A percentile compares a stretch with the other conserved stretches of the same genome.
Conservation (phyloP, 2,329 filamentous ascomycete genomes). For the Epichloe scottii region DNA sequence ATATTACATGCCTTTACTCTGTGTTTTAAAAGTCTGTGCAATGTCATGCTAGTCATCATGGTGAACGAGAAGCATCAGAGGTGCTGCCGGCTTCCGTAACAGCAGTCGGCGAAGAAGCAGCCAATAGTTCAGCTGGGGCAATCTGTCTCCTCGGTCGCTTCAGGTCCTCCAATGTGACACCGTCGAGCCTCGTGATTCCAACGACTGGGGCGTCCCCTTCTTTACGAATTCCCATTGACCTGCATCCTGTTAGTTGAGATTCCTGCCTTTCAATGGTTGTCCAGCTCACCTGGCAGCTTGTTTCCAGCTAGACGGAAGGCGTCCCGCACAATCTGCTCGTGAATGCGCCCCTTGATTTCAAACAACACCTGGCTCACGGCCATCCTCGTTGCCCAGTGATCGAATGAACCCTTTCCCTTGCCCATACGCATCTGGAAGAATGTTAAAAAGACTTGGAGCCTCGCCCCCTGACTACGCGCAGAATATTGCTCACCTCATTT, state of each 20-base stretch:
- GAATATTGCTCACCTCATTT: slow-evolving; percentile 54
- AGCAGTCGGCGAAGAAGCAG: slow-evolving; percentile 20
- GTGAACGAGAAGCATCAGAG: slow-evolving; percentile 19
- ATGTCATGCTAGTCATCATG: slow-evolving; percentile 8
- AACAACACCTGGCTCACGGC: slow-evolving; percentile 86
- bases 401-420: slow-evolving; percentile 95
- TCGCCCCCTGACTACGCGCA: not conserved
- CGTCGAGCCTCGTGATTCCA: slow-evolving; percentile 82
- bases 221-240: slow-evolving; percentile 86
- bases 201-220: slow-evolving; percentile 86
- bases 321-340: slow-evolving; percentile 89
- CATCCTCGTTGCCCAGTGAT: slow-evolving; percentile 88
- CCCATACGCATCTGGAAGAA: slow-evolving; percentile 73
- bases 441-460: not conserved
- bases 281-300: slow-evolving; percentile 71
- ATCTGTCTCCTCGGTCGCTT: slow-evolving; percentile 65
- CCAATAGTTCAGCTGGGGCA: slow-evolving; percentile 29
- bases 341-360: slow-evolving; percentile 79
- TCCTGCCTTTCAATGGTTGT: not conserved
- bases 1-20: not conserved
- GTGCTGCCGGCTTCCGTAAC: slow-evolving; percentile 21
- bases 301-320: slow-evolving; percentile 88
- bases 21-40: not conserved
- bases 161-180: slow-evolving; percentile 70
- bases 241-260: slow-evolving; percentile 20